These are phyloP conservation scores for Penicillium sp. DNA, from an alignment of 2,329 filamentous ascomycete species.

Conservation along the genomic window DNA sequence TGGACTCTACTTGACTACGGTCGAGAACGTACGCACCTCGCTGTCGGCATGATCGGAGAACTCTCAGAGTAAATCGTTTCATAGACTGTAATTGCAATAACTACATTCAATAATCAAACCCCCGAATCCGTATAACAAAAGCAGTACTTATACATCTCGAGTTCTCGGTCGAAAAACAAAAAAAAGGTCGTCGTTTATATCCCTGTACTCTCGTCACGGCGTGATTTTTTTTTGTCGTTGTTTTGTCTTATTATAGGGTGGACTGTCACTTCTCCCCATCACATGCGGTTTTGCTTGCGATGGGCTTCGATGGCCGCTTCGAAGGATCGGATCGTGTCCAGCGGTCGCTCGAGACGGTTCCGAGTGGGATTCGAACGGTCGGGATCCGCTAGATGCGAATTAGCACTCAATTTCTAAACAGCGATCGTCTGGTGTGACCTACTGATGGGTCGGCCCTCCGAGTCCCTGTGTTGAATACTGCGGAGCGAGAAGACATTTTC, in stretches of 20 bases:
- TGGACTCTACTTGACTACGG: too few relatives aligned
- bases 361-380: conserved; percentile 88
- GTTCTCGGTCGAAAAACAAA: too few relatives aligned
- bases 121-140: too few relatives aligned
- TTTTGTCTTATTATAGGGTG: neutral
- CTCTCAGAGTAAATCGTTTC: too few relatives aligned
- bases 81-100: too few relatives aligned
- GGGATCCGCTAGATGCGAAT: conserved; percentile 66
- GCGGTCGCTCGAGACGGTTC: conserved; percentile 78
- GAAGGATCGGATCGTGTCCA: conserved; percentile 88
- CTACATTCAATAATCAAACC: too few relatives aligned
- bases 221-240: too few relatives aligned
- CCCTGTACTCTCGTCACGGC: too few relatives aligned
- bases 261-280: conserved; percentile 1
- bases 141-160: too few relatives aligned
- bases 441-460: conserved; percentile 76
- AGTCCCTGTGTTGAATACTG: conserved; percentile 71
- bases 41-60: too few relatives aligned
- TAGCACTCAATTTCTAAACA: conserved; percentile 3
- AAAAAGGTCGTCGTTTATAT: too few relatives aligned
- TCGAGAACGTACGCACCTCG: too few relatives aligned
- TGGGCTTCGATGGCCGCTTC: conserved; percentile 78
- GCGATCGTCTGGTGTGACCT: conserved; percentile 24
- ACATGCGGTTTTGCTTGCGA: conserved; percentile 47
- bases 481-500: conserved; percentile 62